Percentiles rank a stretch among this genome's conserved stretches.
Conservation (phyloP, 108 stramenopile genomes). For the Cyclotella kingstonii region DNA sequence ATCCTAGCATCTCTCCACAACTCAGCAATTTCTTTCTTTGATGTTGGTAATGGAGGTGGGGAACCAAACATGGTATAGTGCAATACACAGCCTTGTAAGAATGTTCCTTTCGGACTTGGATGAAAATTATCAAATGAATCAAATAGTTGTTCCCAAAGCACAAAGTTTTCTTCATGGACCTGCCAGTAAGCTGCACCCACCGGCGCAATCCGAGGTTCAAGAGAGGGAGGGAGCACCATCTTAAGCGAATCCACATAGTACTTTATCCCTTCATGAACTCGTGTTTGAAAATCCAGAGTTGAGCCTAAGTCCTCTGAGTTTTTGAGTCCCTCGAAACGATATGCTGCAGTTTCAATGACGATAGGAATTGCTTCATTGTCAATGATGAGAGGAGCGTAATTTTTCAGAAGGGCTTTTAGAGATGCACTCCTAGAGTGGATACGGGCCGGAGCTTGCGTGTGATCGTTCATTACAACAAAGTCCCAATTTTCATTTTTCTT, state of each 20-base stretch:
- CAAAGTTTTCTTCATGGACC: constrained; percentile 28
- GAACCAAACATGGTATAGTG: constrained; percentile 50
- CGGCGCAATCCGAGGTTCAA: constrained; percentile 49
- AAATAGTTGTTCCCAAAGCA: constrained; percentile 59
- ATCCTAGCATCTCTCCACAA: constrained; percentile 40
- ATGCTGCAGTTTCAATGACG: constrained; percentile 65
- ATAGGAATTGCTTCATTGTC: constrained; percentile 26
- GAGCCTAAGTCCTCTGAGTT: constrained; percentile 56
- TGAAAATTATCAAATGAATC: constrained; percentile 65
- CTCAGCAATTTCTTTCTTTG: constrained; percentile 20
- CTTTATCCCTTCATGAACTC: constrained; percentile 43
- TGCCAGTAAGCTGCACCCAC: constrained; percentile 60
- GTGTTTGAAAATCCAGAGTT: constrained; percentile 52
- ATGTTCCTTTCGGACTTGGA: constrained; percentile 71
- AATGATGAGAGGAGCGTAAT: constrained; percentile 55
- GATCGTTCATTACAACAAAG: constrained; percentile 75
- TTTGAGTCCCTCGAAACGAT: constrained; percentile 45
- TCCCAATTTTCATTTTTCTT: constrained; percentile 39
- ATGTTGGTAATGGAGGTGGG: constrained; percentile 24
- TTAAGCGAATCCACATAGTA: constrained; percentile 28
- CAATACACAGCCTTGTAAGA: constrained; percentile 66
- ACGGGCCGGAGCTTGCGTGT: constrained; percentile 70
- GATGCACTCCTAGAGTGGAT: constrained; percentile 32
- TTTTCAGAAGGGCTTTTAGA: constrained; percentile 23
- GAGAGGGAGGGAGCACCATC: not conserved